phyloP scores from a whole-genome alignment of 1,284 basidiomycete genomes.

The Lignosus rhinocerotis region DNA sequence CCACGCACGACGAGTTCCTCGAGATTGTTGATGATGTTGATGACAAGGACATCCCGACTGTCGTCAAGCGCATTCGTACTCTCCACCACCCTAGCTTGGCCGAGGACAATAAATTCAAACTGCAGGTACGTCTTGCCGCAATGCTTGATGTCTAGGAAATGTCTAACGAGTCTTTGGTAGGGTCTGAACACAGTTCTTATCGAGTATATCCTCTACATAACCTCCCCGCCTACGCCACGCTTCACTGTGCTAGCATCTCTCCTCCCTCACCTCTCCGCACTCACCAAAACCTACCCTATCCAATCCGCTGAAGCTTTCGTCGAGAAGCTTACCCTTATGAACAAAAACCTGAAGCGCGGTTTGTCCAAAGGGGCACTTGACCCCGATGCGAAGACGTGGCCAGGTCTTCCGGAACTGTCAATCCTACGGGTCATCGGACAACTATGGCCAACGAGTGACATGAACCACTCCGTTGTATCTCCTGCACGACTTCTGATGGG shows the following conservation, averaged over 20 bases:
- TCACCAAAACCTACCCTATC: slow-evolving; percentile 83
- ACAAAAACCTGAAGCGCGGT: slow-evolving; percentile 90
- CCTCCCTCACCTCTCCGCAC: slow-evolving; percentile 79
- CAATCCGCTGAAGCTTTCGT: slow-evolving; percentile 81
- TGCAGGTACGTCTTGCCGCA: slow-evolving; percentile 61
- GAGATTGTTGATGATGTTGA: slow-evolving; percentile 73
- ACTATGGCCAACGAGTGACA: slow-evolving; percentile 94
- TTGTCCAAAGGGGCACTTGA: slow-evolving; percentile 74
- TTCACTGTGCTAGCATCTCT: slow-evolving; percentile 68
- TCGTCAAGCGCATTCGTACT: slow-evolving; percentile 90
- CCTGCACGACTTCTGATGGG: slow-evolving; percentile 89
- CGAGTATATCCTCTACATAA: slow-evolving; percentile 85
- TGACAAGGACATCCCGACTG: slow-evolving; percentile 75
- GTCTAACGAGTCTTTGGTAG: slow-evolving; percentile 38
- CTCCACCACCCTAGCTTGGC: slow-evolving; percentile 91
- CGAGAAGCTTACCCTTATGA: slow-evolving; percentile 86
- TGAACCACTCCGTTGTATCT: slow-evolving; percentile 87
- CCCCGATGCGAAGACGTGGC: slow-evolving; percentile 81
- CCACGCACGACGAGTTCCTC: slow-evolving; percentile 86
- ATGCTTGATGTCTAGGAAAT: background rate
- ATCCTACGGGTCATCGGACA: slow-evolving; percentile 81
- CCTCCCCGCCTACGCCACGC: slow-evolving; percentile 62
- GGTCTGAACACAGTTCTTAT: slow-evolving; percentile 81
- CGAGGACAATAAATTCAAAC: slow-evolving; percentile 89
- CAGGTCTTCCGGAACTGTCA: slow-evolving; percentile 79